Evolutionary conservation across 805 yeast genomes (phyloP), one percentile per base, ranked within the genome.

Genomic region (Candida pini): DNA sequence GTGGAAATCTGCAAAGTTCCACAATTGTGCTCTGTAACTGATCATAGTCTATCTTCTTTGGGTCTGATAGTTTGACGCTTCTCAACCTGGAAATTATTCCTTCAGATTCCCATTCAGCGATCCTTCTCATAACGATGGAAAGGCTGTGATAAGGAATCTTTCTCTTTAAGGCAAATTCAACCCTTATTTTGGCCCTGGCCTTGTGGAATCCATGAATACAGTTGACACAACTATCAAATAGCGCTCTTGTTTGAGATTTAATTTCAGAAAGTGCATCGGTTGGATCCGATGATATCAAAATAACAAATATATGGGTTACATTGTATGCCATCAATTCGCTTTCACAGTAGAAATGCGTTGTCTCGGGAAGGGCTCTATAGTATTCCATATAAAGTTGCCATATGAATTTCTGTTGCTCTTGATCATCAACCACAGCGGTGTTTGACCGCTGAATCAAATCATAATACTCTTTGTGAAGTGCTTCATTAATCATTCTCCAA

Each of bases 331-430:
- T 61, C 39, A 71, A 59, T 20, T 54, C 53, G 7, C 61, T 60
- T 47, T 77, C 72, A 54, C 88, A 80, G 51, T 78, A 81, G 46
- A 73, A 56, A 43, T 81, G 49, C 12, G 84, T 26, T 38, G 47
- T 22, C 15, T 21, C 26, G 10, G 44, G 40, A 16, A 48, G 35
- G 14, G 33, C 23, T 8, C 30, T 32, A 23, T 44, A 43, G 28
- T 39, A 45, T 21, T 35, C 40, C 25, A 12, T 12, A 13, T 22
- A 22, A 4, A 22, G 8, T 7, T 5, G 10, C n/a, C 8, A 5
- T 12, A 22, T 4, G 8, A 22, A 5, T 7, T 22, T 7, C n/a
- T 22, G 25, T 13, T 22, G 25, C 8, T 22, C 25, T 4, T 5
- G 13, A 7, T 22, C 8, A 7, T 22, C 8, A 4, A 7, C 4